Conservation (phyloP, 805 yeast genomes). For the Starmera quercuum region DNA sequence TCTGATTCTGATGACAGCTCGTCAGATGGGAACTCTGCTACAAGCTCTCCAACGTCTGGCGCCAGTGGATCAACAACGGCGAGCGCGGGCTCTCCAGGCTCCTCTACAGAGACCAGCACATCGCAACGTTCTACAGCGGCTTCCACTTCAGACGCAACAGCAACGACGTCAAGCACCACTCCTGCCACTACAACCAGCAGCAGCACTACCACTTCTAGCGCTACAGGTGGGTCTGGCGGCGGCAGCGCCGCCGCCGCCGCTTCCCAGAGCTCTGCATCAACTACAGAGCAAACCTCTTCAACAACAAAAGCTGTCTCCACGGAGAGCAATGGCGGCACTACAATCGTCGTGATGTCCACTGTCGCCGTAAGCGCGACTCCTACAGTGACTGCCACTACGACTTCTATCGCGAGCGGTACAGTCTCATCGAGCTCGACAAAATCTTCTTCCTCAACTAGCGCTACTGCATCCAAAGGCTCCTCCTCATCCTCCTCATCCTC, state of each 20-base stretch:
- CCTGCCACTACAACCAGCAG: conserved; percentile 4
- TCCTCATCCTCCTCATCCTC: too few species aligned
- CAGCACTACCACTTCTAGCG: conserved; percentile 2
- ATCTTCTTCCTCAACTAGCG: conserved; percentile 4
- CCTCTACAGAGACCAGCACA: conserved; percentile 6
- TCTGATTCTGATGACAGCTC: conserved; percentile 2
- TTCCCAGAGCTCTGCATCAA: conserved; percentile 4
- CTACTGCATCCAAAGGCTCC: conserved; percentile 1
- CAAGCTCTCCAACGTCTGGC: conserved; percentile 1
- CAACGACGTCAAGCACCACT: conserved; percentile 3
- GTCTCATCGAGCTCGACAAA: conserved; percentile 15
- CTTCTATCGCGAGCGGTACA: conserved; percentile 16
- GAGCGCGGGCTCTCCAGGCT: conserved; percentile 1
- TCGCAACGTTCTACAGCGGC: conserved; percentile 11
- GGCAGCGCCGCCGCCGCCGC: conserved; percentile 1
- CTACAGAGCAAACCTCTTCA: conserved; percentile 13
- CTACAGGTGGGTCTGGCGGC: too few species aligned
- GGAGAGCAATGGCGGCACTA: conserved; percentile 9
- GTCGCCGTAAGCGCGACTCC: conserved; percentile 10
- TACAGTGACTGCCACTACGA: conserved; percentile 3
- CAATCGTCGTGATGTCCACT: conserved; percentile 15
- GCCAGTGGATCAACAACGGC: conserved; percentile 4
- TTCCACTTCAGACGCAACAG: conserved; percentile 8
- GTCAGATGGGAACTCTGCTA: background rate
- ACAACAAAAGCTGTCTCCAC: conserved; percentile 18